Evolutionary conservation across 169 alveolate species (phyloP).

Genomic region (Sarcocystis neurona): DNA sequence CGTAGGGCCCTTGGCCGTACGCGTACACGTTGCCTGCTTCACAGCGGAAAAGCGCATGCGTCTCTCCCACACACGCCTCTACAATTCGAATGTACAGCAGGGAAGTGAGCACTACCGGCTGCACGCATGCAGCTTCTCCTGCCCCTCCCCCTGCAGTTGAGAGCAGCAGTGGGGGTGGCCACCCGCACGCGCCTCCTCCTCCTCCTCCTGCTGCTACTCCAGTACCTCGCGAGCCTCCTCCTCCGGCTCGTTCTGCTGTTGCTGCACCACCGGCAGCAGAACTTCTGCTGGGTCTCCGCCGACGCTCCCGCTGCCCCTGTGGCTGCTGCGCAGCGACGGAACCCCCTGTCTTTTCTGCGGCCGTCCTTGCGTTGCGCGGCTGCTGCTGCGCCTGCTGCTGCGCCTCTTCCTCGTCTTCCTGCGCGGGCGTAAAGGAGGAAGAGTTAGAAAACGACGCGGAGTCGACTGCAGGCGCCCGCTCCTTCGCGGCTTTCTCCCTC

Average conservation of each 20-base stretch:
- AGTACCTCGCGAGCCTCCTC: neutral
- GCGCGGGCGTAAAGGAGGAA: too few relatives aligned
- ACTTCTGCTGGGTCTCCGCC: neutral
- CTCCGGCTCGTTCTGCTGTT: neutral
- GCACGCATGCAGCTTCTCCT: neutral
- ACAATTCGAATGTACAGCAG: slow-evolving; percentile 46
- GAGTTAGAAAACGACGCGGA: too few relatives aligned
- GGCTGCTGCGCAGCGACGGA: neutral
- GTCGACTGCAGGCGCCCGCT: too few relatives aligned
- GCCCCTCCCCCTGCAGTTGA: neutral
- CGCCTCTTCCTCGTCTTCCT: too few relatives aligned
- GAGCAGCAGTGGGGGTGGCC: neutral
- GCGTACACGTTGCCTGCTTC: slow-evolving; percentile 75
- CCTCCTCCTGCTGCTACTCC: neutral
- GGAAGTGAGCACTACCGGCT: slow-evolving; percentile 28
- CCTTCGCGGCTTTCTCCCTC: too few relatives aligned
- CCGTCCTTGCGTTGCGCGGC: too few relatives aligned
- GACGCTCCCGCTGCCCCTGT: neutral
- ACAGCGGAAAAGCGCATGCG: slow-evolving; percentile 79
- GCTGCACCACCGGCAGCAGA: neutral
- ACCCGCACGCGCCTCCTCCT: neutral
- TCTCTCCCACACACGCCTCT: slow-evolving; percentile 79
- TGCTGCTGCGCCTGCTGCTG: too few relatives aligned
- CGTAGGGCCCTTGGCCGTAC: slow-evolving; percentile 81
- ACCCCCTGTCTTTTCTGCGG: too few relatives aligned